Evolutionary conservation across 768 basidiomycete species (phyloP).

Genomic region (Kwoniella dejecticola): DNA sequence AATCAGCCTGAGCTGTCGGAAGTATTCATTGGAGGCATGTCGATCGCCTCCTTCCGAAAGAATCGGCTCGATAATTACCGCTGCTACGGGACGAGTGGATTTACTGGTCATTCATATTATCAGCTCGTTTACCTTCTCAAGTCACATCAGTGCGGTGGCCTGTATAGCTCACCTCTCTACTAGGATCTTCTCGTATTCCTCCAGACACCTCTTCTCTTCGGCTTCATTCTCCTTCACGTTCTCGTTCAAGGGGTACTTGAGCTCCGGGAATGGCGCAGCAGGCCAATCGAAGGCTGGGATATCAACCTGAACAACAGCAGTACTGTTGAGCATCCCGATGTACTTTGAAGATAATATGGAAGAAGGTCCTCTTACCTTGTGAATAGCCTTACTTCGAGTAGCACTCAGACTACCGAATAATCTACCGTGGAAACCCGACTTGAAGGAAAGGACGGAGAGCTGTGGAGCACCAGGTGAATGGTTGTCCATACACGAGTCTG

Average conservation of each 20-base stretch:
- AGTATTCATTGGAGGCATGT: conserved; percentile 57
- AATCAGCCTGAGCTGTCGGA: conserved; percentile 54
- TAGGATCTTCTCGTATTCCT: conserved; percentile 50
- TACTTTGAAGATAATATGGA: too few relatives aligned
- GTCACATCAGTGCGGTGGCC: too few relatives aligned
- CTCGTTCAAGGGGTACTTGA: conserved; percentile 58
- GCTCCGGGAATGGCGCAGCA: conserved; percentile 54
- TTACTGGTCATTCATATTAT: conserved; percentile 39
- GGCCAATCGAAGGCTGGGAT: conserved; percentile 60
- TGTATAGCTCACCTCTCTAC: conserved; percentile 38
- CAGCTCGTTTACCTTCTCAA: too few relatives aligned
- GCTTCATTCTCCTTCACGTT: conserved; percentile 54
- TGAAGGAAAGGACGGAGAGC: conserved; percentile 57
- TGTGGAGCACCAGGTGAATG: conserved; percentile 56
- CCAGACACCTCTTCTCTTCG: conserved; percentile 55
- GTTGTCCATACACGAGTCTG: conserved; percentile 57
- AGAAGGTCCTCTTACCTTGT: conserved; percentile 56
- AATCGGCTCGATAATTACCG: conserved; percentile 59
- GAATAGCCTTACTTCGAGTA: conserved; percentile 58
- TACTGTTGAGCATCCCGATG: too few relatives aligned
- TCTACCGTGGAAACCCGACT: conserved; percentile 58
- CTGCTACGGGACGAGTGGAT: conserved; percentile 56
- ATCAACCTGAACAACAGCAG: conserved; percentile 55
- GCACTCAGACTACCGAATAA: conserved; percentile 57
- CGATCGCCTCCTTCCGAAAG: conserved; percentile 58